Base-by-base conservation (phyloP, 2,329 filamentous ascomycete genomes). In the Rutstroemia sydowiana region DNA sequence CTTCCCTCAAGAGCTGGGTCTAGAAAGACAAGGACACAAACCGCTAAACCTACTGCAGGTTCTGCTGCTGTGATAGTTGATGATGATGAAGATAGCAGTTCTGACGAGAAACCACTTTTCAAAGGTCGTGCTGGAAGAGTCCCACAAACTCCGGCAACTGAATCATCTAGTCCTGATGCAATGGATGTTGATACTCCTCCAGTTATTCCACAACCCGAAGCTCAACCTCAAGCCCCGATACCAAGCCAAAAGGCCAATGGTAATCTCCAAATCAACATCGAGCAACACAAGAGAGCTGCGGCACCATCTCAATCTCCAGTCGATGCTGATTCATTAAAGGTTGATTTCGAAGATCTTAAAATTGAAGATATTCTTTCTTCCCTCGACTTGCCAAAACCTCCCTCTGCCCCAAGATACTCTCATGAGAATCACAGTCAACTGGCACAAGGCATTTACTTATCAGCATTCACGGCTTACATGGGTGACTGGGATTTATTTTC, bases 171-270 rank as follows among this genome's bases (percentile, higher is more conserved):
- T 56, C 76, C 79, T 2, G 78, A 75, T 52, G 78, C 80, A 13
- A 85, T 85, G 81, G 81, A 85, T 57, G 82, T 85, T 46, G 81
- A 85, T 59, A 73, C 76, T 4, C 77, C 79, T 44, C 47, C 61
- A 44, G 57, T 39, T 7, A 30, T 31, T 13, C 18, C 36, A 42
- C 36, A 26, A 28, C 20, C 44, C n/a, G n/a, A n/a, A n/a, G n/a
- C n/a, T n/a, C 36, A 44, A 18, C 20, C 30, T 31, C 36, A 32
- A 23, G n/a, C 8, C 5, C 16, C 31, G 18, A 10, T 26, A 2
- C 13, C 23, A 30, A 9, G 57, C 62, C 13, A 63, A 66, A 18
- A 53, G 55, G 9, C 31, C 16, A 79, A 52, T 11, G 78, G 80
- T 54, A 66, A 70, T n/a, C 70, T 75, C 5, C 76, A 67, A n/a